Base-by-base conservation (phyloP, 2,329 filamentous ascomycete genomes). In the Colletotrichum echinochloae region DNA sequence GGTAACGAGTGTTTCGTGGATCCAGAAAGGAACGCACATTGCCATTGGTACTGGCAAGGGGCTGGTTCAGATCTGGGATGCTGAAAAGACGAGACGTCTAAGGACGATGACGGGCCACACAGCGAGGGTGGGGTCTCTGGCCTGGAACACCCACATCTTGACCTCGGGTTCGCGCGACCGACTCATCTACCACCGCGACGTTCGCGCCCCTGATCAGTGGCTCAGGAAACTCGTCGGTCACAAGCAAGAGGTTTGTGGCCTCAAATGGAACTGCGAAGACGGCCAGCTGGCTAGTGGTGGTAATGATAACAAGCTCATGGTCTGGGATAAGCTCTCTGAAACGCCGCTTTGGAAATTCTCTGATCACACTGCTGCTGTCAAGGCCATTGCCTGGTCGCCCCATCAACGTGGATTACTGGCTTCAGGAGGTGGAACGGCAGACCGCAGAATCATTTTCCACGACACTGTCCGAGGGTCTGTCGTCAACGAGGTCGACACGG, bases 271-370 rank as follows among this genome's bases (percentile, higher is more conserved):
- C 77, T 93, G 93, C 67, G 95, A 98, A 75, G 95, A 98, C 76
- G 93, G 94, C 6, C 96, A 99, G 79, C 87, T 99, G 33, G 96
- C 96, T 16, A 97, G 94, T 65, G 96, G 96, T 60, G 96, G 96
- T 7, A 99, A 99, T 80, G 96, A 99, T 83, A 99, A 99, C 83
- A 98, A 98, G 79, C 87, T 99, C 55, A 96, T 98, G 89, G 94
- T 99, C 30, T 99, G 96, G 96, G 96, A 99, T 77, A 97, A 97
- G 79, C 87, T 98, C 69, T 94, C 91, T n/a, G 93, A 97, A 75
- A 93, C 94, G 9, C 96, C 96, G 1, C 86, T 97, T 2, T 97
- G 93, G 86, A 97, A 97, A 76, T 98, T 97, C 81, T 92, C 93
- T 23, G 95, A 98, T 73, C 96, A 99, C 79, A 95, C 92, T 44